These are phyloP conservation scores for Euphorbia lathyris DNA, from an alignment of 345 rosid genomes.

Conservation along the genomic window DNA sequence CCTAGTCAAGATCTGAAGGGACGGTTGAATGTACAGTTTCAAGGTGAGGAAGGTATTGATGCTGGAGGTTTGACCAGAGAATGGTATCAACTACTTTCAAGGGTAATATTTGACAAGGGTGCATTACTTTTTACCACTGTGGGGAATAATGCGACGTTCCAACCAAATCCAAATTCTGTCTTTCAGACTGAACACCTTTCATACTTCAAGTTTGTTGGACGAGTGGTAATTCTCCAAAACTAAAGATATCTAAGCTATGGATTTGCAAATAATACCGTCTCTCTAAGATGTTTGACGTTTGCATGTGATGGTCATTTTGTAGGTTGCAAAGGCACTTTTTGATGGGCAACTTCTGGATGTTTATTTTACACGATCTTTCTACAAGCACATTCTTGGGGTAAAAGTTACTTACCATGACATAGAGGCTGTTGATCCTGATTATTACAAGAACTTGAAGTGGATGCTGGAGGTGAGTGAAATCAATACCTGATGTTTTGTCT, in stretches of 20 bases:
- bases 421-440: slow-evolving; percentile 99
- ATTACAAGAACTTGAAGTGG: slow-evolving; percentile 96
- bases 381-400: slow-evolving; percentile 89
- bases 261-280: neutral
- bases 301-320: slow-evolving; percentile 27
- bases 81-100: slow-evolving; percentile 94
- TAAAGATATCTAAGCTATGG: slow-evolving; percentile 12
- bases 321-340: slow-evolving; percentile 94
- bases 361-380: slow-evolving; percentile 91
- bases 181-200: slow-evolving; percentile 96
- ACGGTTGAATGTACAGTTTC: slow-evolving; percentile 89
- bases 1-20: slow-evolving; percentile 87
- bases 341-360: slow-evolving; percentile 99
- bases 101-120: slow-evolving; percentile 93
- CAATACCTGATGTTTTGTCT: neutral
- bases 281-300: slow-evolving; percentile 3
- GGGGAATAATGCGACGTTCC: slow-evolving; percentile 90
- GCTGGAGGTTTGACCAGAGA: slow-evolving; percentile 98
- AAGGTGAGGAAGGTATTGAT: slow-evolving; percentile 99
- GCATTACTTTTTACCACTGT: slow-evolving; percentile 94
- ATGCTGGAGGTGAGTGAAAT: slow-evolving; percentile 75
- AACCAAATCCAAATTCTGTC: slow-evolving; percentile 96
- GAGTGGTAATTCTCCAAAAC: slow-evolving; percentile 62
- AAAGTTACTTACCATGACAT: slow-evolving; percentile 99
- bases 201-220: slow-evolving; percentile 91